Evolutionary conservation across 1,284 basidiomycete genomes (phyloP).

Genomic region (Boletus mariae): DNA sequence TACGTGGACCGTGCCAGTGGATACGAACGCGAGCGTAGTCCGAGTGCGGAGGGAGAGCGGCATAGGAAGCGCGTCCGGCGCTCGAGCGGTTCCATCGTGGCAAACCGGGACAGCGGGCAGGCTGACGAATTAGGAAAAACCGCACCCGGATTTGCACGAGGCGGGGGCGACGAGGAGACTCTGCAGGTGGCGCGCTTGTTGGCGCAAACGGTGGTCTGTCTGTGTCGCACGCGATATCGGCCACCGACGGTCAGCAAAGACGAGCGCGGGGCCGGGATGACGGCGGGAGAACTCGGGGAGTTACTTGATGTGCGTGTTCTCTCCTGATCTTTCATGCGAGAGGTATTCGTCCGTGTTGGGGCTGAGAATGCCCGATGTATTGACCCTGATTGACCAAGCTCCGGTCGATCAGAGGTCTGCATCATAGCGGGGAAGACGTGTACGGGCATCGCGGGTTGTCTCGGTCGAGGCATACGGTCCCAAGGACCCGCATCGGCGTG

Average conservation of each 20-base stretch:
- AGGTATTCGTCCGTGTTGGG: neutral
- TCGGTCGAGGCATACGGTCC: constrained; percentile 3
- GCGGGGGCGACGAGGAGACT: constrained; percentile 7
- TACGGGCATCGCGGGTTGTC: constrained; percentile 2
- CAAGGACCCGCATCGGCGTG: constrained; percentile 16
- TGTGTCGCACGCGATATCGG: constrained; percentile 24
- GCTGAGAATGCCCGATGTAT: constrained; percentile 8
- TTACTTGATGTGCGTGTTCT: constrained; percentile 39
- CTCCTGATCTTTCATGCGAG: neutral
- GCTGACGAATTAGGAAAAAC: constrained; percentile 14
- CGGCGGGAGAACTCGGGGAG: constrained; percentile 35
- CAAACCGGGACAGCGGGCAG: constrained; percentile 4
- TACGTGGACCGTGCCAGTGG: neutral
- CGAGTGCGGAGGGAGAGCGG: constrained; percentile 25
- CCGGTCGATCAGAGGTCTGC: constrained; percentile 10
- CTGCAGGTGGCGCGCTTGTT: constrained; percentile 17
- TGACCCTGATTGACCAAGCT: constrained; percentile 21
- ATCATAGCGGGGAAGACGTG: constrained; percentile 18
- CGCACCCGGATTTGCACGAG: constrained; percentile 6
- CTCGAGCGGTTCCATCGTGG: constrained; percentile 17
- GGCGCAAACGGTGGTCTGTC: constrained; percentile 21
- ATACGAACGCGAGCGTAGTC: constrained; percentile 13
- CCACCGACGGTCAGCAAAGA: constrained; percentile 2
- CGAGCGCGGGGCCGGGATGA: constrained; percentile 20
- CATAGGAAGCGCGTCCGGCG: constrained; percentile 2